Percentiles rank a stretch among this genome's conserved stretches.
Conservation (phyloP, 495 filamentous ascomycete genomes). For the Penicillium goetzii region DNA sequence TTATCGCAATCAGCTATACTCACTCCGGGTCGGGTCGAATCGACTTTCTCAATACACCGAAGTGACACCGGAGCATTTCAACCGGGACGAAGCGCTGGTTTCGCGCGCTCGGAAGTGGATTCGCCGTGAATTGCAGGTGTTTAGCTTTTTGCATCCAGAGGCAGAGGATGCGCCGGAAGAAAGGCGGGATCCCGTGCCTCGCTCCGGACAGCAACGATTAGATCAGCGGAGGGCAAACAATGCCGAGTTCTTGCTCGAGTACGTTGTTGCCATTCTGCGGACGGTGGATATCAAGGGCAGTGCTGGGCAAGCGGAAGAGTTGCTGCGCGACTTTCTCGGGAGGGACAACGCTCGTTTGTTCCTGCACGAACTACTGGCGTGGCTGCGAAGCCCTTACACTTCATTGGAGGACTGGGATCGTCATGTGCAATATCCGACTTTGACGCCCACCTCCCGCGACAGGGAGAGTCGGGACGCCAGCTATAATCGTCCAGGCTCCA, state of each 20-base stretch:
- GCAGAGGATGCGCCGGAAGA: conserved; percentile 26
- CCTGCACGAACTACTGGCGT: conserved; percentile 80
- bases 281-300: conserved; percentile 88
- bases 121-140: conserved; percentile 85
- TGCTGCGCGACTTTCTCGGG: conserved; percentile 85
- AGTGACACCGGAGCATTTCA: conserved; percentile 70
- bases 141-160: conserved; percentile 67
- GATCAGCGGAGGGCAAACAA: conserved; percentile 65
- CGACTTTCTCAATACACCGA: conserved; percentile 76
- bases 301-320: conserved; percentile 81
- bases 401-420: conserved; percentile 78
- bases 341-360: conserved; percentile 78
- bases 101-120: conserved; percentile 87
- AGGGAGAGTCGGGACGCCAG: neutral
- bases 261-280: conserved; percentile 85
- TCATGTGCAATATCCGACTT: conserved; percentile 68
- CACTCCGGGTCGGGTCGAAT: conserved; percentile 84
- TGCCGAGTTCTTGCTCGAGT: conserved; percentile 88
- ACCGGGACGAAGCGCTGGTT: conserved; percentile 64
- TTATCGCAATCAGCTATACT: conserved; percentile 78
- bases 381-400: conserved; percentile 77
- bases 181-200: conserved; percentile 25
- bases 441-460: neutral
- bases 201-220: conserved; percentile 42
- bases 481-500: neutral